These are phyloP conservation scores for Albifimbria verrucaria DNA, from an alignment of 2,329 filamentous ascomycete species.

Conservation along the genomic window DNA sequence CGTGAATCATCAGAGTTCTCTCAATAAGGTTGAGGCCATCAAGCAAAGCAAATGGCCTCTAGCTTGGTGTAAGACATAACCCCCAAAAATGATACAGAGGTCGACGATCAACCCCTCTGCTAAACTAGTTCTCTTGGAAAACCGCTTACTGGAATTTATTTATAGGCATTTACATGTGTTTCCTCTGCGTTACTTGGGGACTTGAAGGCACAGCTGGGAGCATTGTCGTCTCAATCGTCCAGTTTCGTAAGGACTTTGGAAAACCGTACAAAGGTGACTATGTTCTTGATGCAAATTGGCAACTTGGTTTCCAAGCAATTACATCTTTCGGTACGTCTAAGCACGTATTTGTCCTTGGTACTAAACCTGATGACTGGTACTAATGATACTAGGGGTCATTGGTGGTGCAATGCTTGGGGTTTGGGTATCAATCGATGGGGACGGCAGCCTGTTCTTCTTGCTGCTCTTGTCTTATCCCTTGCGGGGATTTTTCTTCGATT, in stretches of 20 bases:
- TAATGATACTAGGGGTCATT: neutral
- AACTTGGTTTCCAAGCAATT: slow-evolving; percentile 3
- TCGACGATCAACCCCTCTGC: too few species aligned
- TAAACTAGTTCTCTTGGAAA: too few species aligned
- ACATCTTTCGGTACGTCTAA: neutral
- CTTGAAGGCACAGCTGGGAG: slow-evolving; percentile 4
- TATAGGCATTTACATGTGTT: slow-evolving; percentile 8
- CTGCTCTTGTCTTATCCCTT: slow-evolving; percentile 1
- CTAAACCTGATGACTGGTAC: too few species aligned
- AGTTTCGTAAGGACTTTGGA: slow-evolving; percentile 8
- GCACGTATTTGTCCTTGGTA: too few species aligned
- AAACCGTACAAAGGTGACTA: slow-evolving; percentile 1
- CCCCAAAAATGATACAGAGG: too few species aligned
- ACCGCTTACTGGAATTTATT: neutral
- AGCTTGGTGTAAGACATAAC: slow-evolving; percentile 4
- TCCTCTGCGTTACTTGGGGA: slow-evolving; percentile 8
- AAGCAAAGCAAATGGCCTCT: slow-evolving; percentile 5
- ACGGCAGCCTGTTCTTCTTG: neutral
- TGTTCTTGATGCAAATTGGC: slow-evolving; percentile 8
- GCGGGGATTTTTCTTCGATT: slow-evolving; percentile 6
- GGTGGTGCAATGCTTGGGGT: slow-evolving; percentile 3
- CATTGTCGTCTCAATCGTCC: slow-evolving; percentile 6
- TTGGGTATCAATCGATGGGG: slow-evolving; percentile 2
- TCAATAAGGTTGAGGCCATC: neutral
- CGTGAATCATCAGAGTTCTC: neutral